Percentiles rank a stretch among this genome's conserved stretches.
These are phyloP conservation scores for Zygoascus bituminiphila DNA, from an alignment of 805 yeast species.

Conservation along the genomic window DNA sequence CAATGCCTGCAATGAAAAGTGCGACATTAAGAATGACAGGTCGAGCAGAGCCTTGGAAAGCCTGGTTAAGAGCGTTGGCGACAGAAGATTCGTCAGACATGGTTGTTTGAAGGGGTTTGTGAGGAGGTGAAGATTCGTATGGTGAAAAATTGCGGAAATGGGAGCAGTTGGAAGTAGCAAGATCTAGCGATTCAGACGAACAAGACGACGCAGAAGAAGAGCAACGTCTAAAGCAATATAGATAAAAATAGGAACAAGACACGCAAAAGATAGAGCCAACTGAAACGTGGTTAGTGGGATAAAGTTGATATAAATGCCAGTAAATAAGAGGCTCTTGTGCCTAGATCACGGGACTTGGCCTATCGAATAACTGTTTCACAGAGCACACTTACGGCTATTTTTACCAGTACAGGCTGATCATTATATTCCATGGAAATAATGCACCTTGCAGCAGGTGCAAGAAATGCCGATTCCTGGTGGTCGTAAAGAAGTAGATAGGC, in stretches of 20 bases:
- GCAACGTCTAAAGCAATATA: slow-evolving; percentile 17
- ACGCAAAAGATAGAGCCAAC: slow-evolving; percentile 32
- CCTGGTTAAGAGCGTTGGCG: slow-evolving; percentile 2
- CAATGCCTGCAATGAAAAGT: slow-evolving; percentile 28
- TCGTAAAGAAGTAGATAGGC: no score
- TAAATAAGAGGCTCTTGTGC: background rate
- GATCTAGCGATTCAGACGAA: background rate
- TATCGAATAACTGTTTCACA: background rate
- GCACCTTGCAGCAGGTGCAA: no score
- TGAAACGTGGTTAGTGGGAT: background rate
- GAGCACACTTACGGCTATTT: background rate
- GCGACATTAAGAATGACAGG: slow-evolving; percentile 21
- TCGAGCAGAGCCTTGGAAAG: slow-evolving; percentile 7
- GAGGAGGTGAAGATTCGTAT: background rate
- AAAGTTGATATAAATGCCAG: background rate
- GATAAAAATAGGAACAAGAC: slow-evolving; percentile 31
- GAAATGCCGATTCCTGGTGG: no score
- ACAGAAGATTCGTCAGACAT: slow-evolving; percentile 12
- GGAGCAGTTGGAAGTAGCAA: background rate
- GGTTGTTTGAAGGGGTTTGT: background rate
- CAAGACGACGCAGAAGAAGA: slow-evolving; percentile 7
- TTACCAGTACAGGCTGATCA: background rate
- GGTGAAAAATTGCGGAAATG: slow-evolving; percentile 2
- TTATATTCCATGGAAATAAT: background rate
- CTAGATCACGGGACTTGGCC: background rate